These are phyloP conservation scores for Quillaja saponaria DNA, from an alignment of 306 rosid genomes.

Conservation along the genomic window DNA sequence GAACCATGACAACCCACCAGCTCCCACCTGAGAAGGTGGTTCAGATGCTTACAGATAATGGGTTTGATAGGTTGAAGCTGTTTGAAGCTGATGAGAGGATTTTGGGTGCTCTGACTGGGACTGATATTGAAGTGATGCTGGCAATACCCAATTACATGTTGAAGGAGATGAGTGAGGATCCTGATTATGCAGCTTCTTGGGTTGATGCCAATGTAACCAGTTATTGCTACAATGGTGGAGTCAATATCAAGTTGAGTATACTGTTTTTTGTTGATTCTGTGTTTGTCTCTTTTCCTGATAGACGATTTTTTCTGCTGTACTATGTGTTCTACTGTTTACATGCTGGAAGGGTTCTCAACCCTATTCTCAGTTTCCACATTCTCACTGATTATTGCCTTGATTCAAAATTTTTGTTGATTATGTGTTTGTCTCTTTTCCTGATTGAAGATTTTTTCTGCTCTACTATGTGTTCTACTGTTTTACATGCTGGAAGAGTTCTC, in stretches of 20 bases:
- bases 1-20: conserved; percentile 75
- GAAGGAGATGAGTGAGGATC: conserved; percentile 56
- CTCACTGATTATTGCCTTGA: neutral
- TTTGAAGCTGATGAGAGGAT: conserved; percentile 85
- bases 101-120: conserved; percentile 70
- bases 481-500: too few species aligned
- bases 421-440: too few species aligned
- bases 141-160: conserved; percentile 82
- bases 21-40: conserved; percentile 71
- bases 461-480: too few species aligned
- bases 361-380: neutral
- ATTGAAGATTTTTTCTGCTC: too few species aligned
- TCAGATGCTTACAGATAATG: conserved; percentile 72
- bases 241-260: conserved; percentile 79
- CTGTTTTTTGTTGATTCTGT: conserved; percentile 6
- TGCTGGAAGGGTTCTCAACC: neutral
- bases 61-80: conserved; percentile 66
- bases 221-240: conserved; percentile 75
- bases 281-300: neutral
- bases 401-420: neutral
- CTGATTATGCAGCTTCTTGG: conserved; percentile 75
- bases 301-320: neutral
- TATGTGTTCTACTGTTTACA: neutral
- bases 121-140: conserved; percentile 80
- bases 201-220: conserved; percentile 78